These are phyloP conservation scores for Chimonanthus praecox DNA, from an alignment of 164 flowering plant genomes.

Conservation along the genomic window DNA sequence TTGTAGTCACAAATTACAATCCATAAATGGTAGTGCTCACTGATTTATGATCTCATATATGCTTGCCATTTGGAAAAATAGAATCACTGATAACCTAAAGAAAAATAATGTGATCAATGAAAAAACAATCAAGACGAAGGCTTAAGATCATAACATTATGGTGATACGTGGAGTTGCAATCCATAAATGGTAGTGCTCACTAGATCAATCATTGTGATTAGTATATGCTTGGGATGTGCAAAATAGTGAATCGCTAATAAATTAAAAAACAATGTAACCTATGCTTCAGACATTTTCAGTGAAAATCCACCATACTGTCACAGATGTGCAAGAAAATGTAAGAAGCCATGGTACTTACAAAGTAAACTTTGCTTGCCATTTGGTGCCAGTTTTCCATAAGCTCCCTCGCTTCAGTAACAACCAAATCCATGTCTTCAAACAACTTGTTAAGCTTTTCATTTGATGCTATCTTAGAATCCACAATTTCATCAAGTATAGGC, in stretches of 20 bases:
- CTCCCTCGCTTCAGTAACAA: conserved; percentile 55
- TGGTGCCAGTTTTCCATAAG: conserved; percentile 64
- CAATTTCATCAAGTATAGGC: conserved; percentile 57
- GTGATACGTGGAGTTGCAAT: background rate
- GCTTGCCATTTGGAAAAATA: background rate
- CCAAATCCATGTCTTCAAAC: conserved; percentile 47
- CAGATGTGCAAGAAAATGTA: background rate
- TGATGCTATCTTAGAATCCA: conserved; percentile 47
- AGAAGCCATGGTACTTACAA: conserved; percentile 44
- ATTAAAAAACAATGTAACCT: background rate
- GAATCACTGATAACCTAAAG: background rate
- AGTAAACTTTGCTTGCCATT: conserved; percentile 68
- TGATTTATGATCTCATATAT: background rate
- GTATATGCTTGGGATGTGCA: too few relatives aligned
- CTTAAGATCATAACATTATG: too few relatives aligned
- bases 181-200: background rate
- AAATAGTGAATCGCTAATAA: background rate
- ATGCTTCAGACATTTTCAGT: background rate
- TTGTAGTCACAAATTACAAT: too few relatives aligned
- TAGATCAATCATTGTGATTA: background rate
- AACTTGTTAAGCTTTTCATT: conserved; percentile 43
- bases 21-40: background rate
- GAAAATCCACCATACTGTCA: background rate
- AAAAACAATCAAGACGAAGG: too few relatives aligned
- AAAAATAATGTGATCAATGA: background rate